phyloP scores from a whole-genome alignment of 768 basidiomycete species.

The Kwoniella mangroviensis region DNA sequence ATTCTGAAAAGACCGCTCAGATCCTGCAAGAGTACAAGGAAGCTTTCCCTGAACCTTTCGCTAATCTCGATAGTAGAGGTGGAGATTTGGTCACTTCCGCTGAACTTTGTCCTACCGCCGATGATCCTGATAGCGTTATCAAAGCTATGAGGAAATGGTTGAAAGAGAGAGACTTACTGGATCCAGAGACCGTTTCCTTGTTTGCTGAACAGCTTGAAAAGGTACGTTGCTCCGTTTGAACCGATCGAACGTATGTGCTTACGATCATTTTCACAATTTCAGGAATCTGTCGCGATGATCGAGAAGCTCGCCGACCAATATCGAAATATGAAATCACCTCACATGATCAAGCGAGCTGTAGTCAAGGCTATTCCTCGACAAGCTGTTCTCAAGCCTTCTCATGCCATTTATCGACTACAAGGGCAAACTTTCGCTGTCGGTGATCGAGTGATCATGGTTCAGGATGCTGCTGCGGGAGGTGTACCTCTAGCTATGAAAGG shows the following conservation, averaged over 20 bases:
- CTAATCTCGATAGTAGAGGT: constrained; percentile 69
- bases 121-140: constrained; percentile 71
- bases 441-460: constrained; percentile 94
- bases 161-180: constrained; percentile 78
- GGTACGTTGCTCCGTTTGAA: constrained; percentile 59
- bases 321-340: constrained; percentile 65
- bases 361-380: constrained; percentile 91
- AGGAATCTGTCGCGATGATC: constrained; percentile 79
- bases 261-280: background rate
- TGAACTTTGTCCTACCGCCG: constrained; percentile 65
- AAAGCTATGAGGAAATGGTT: constrained; percentile 85
- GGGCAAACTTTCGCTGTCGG: constrained; percentile 85
- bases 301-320: constrained; percentile 76
- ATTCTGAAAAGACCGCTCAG: constrained; percentile 80
- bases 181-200: constrained; percentile 90
- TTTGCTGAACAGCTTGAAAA: constrained; percentile 90
- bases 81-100: constrained; percentile 76
- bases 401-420: constrained; percentile 85
- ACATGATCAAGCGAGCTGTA: constrained; percentile 83
- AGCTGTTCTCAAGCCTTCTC: constrained; percentile 88
- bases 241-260: too few relatives aligned
- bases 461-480: constrained; percentile 77
- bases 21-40: constrained; percentile 84
- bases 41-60: constrained; percentile 83
- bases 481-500: constrained; percentile 91